Conservation (phyloP, 2,329 filamentous ascomycete genomes). For the Epicoccum nigrum region DNA sequence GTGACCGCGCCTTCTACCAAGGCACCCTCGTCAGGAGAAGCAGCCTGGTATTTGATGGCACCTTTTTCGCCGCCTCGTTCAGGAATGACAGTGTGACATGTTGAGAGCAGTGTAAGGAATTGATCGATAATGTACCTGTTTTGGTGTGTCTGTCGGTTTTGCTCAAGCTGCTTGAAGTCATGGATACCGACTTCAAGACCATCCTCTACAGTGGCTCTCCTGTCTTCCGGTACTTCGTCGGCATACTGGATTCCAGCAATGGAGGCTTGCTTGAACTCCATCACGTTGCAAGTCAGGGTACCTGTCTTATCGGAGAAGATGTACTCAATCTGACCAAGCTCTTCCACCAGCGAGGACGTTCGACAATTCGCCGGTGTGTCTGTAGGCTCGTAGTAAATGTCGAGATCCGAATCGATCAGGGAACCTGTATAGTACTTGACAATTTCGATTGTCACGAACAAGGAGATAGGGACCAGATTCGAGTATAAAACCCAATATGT, state of each 20-base stretch:
- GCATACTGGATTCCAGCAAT: conserved; percentile 95
- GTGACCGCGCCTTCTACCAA: conserved; percentile 86
- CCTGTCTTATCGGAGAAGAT: conserved; percentile 99
- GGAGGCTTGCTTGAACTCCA: conserved; percentile 96
- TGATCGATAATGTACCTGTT: conserved; percentile 73
- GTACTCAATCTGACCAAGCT: conserved; percentile 96
- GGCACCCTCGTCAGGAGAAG: conserved; percentile 96
- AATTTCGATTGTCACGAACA: conserved; percentile 96
- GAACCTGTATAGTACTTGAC: conserved; percentile 99
- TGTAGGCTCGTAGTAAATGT: conserved; percentile 96
- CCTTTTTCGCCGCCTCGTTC: conserved; percentile 81
- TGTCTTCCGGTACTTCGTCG: conserved; percentile 89
- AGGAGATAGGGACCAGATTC: conserved; percentile 92
- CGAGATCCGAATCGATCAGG: conserved; percentile 94
- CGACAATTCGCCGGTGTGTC: conserved; percentile 95
- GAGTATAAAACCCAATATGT: conserved; percentile 99
- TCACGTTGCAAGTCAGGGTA: conserved; percentile 96
- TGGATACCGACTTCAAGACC: conserved; percentile 79
- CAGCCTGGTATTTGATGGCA: conserved; percentile 95
- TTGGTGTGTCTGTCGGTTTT: conserved; percentile 70
- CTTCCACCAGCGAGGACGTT: conserved; percentile 95
- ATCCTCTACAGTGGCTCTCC: conserved; percentile 78
- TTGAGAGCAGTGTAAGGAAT: conserved; percentile 84
- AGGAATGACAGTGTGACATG: conserved; percentile 96
- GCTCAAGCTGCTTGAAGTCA: conserved; percentile 76